Base-by-base conservation (phyloP, 2,329 filamentous ascomycete genomes). In the Sporothrix dimorphospora region DNA sequence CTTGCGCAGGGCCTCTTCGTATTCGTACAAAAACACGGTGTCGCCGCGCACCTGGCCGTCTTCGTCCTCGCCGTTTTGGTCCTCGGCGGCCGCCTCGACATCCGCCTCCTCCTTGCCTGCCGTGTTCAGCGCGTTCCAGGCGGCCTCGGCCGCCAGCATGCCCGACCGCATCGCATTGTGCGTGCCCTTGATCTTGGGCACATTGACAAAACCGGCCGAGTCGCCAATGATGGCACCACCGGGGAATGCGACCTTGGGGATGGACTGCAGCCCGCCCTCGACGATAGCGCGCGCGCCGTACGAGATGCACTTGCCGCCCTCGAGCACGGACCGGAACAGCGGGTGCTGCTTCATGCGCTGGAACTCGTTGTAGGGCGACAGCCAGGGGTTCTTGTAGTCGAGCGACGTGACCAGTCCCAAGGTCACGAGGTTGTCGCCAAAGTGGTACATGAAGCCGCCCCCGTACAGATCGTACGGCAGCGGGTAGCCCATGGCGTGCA, bases 381-480 rank as follows among this genome's bases (percentile, higher is more conserved):
- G 83, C 94, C 95, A 99, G 0, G 96, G 96, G 82, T 99, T 99
- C 55, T 93, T 87, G 81, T 99, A 99, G 84, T 99, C 96, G 70
- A 99, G 87, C 30, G 94, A 94, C 49, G 97, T 92, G 12, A 99
- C 96, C 21, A 98, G 86, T 30, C 96, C 96, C 71, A 99, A 86
- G 76, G 91, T 94, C 73, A 99, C 95, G 77, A 98, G 88, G 82
- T 98, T 99, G 77, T 99, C 95, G 49, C 94, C 96, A 81, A 98
- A 99, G 82, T 99, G 96, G 79, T 99, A 99, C 93, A 99, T 94
- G 91, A 94, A 99, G n/a, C 93, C 94, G 76, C 96, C 96, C 76
- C 96, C 96, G 80, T 99, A 99, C 9, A 94, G 96, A 79, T 98
- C 92, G 77, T 87, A 89, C 19, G 94, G 89, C 59, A 99, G 83